Evolutionary conservation across 441 rosid genomes (phyloP).

Genomic region (Bocquillonia castaneifolia): DNA sequence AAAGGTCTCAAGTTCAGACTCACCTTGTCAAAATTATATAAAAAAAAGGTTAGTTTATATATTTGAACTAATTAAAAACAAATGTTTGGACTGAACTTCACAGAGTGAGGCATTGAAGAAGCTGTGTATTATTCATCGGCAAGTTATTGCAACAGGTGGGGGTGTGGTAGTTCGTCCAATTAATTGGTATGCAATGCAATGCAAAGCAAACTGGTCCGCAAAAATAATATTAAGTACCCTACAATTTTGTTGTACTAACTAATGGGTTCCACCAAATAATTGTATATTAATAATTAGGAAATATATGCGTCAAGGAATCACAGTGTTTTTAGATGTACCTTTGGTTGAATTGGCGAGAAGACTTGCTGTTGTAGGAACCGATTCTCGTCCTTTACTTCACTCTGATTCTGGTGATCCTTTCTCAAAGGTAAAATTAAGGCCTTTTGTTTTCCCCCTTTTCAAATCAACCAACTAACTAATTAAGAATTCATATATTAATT

Average conservation of each 20-base stretch:
- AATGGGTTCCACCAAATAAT: not conserved
- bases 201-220: not conserved
- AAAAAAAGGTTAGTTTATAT: too few species aligned
- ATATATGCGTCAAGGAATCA: slow-evolving; percentile 38
- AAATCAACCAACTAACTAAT: too few species aligned
- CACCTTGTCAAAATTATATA: too few species aligned
- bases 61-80: too few species aligned
- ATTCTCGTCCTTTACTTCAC: slow-evolving; percentile 37
- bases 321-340: slow-evolving; percentile 38
- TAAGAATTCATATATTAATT: too few species aligned
- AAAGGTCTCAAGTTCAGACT: too few species aligned
- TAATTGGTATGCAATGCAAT: slow-evolving; percentile 50
- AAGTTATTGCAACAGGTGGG: slow-evolving; percentile 49
- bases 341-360: slow-evolving; percentile 44
- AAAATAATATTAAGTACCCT: not conserved
- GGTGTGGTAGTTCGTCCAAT: slow-evolving; percentile 42
- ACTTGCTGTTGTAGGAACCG: slow-evolving; percentile 45
- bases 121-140: slow-evolving; percentile 33
- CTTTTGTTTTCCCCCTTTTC: too few species aligned
- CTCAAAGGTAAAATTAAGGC: slow-evolving; percentile 45
- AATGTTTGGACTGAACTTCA: not conserved
- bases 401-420: slow-evolving; percentile 37
- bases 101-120: slow-evolving; percentile 41
- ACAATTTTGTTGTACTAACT: not conserved
- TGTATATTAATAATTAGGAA: too few species aligned